phyloP scores from a whole-genome alignment of 371 early-diverging fungal species.

The Mucor irregularis region DNA sequence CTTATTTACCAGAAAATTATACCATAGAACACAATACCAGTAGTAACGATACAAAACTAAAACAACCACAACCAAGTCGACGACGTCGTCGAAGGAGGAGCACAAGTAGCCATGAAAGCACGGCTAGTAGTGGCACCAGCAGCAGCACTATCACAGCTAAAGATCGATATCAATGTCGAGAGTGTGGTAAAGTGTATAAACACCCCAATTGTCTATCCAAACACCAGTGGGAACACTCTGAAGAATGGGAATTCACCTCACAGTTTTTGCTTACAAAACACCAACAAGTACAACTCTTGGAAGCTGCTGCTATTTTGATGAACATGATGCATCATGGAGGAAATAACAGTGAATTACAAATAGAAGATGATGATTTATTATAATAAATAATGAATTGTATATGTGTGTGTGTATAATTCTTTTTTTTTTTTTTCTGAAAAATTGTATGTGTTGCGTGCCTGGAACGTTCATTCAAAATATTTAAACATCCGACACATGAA shows the following conservation, averaged over 20 bases:
- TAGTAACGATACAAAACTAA: conserved; percentile 7
- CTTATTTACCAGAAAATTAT: conserved; percentile 37
- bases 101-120: background rate
- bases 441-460: too few species aligned
- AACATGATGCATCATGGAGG: conserved; percentile 47
- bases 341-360: too few species aligned
- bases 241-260: conserved; percentile 61
- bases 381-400: too few species aligned
- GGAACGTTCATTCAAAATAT: too few species aligned
- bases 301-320: conserved; percentile 69
- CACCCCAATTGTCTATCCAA: conserved; percentile 64
- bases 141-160: conserved; percentile 1
- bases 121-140: conserved; percentile 1
- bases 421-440: too few species aligned
- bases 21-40: conserved; percentile 38
- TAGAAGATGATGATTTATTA: too few species aligned
- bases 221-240: conserved; percentile 73
- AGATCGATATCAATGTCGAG: conserved; percentile 48
- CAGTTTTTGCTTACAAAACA: conserved; percentile 68
- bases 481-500: conserved; percentile 15
- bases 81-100: too few species aligned
- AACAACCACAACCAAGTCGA: background rate
- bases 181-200: conserved; percentile 70
- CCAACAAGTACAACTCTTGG: conserved; percentile 74
- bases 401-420: too few species aligned